Conservation (phyloP, 1,284 basidiomycete species). For the Kalmanozyma brasiliensis region DNA sequence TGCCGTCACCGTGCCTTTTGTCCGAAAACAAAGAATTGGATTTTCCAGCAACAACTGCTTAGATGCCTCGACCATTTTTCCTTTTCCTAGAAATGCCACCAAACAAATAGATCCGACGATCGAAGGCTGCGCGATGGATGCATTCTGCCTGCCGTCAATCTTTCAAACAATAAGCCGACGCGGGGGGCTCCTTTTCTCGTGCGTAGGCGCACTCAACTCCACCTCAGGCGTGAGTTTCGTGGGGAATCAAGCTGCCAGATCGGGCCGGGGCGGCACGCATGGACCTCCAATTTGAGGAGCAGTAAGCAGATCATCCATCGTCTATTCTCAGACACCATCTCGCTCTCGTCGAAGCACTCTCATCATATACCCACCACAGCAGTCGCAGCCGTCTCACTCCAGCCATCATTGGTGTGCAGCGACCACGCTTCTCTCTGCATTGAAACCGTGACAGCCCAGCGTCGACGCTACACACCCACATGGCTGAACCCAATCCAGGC, state of each 20-base stretch:
- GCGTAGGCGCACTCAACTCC: no score
- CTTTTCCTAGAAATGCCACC: background rate
- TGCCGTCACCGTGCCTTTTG: slow-evolving; percentile 25
- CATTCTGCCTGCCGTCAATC: no score
- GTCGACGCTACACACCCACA: no score
- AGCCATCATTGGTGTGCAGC: no score
- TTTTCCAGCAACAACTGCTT: background rate
- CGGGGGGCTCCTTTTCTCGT: background rate
- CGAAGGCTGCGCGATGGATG: slow-evolving; percentile 7
- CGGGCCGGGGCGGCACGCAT: no score
- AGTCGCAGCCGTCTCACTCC: background rate
- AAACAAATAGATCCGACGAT: slow-evolving; percentile 12
- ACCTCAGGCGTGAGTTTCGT: no score
- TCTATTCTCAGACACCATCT: background rate
- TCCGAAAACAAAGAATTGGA: no score
- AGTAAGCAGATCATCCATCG: background rate
- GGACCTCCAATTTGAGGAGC: background rate
- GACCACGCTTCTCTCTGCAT: background rate
- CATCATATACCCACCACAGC: background rate
- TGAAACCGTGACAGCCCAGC: no score
- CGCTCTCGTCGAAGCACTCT: background rate
- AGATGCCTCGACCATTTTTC: no score
- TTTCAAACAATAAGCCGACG: no score
- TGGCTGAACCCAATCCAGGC: slow-evolving; percentile 36
- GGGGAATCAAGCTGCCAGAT: no score